Evolutionary conservation across 805 yeast species (phyloP), one percentile per base, ranked within the genome.

Genomic region (Wickerhamiella shivajii): DNA sequence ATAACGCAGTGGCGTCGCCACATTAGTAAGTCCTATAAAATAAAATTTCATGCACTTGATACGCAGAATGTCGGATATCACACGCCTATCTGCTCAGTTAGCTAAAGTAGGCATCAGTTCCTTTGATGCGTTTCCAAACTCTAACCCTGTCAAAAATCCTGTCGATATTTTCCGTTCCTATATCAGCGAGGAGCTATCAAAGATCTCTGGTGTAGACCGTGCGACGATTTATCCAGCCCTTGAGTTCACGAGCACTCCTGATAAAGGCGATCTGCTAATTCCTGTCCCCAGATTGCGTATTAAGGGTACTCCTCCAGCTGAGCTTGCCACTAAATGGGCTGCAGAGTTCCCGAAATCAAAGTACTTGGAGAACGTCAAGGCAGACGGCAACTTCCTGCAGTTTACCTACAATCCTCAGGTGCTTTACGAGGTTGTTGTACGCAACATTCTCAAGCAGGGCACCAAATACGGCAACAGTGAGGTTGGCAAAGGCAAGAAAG

Each of bases 211-310:
- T 23, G 92, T 84, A 25, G 77, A 76, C 39, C 59, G 67, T 37
- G 59, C 61, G 3, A 53, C 83, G 32, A 80, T 85, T 42, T 80
- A 66, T 56, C 79, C 83, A 37, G 83, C 94, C 23, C 66, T 90
- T 49, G 97, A 90, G 58, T 71, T 87, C 66, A 83, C 95, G 15
- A 65, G 69, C 43, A 75, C 84, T 25, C 60, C 78, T 45, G 95
- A 84, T 39, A 77, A 87, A 50, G 98, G 97, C 52, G 98, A 90
- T 56, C 66, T 90, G 49, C 67, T 87, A 41, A 71, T 87, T 36
- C 96, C 98, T 27, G 66, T 90, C 27, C 98, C 97, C 47, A 74
- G 96, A 55, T 63, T 77, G 49, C 70, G 93, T 49, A 67, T 87
- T 55, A 78, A 83, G 46, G 73, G 79, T 43, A 87, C 87, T 42